Percentiles rank a stretch among this genome's conserved stretches.
Evolutionary conservation across 192 early-diverging fungal genomes (phyloP).

Genomic region (Gryganskiella cystojenkinii): DNA sequence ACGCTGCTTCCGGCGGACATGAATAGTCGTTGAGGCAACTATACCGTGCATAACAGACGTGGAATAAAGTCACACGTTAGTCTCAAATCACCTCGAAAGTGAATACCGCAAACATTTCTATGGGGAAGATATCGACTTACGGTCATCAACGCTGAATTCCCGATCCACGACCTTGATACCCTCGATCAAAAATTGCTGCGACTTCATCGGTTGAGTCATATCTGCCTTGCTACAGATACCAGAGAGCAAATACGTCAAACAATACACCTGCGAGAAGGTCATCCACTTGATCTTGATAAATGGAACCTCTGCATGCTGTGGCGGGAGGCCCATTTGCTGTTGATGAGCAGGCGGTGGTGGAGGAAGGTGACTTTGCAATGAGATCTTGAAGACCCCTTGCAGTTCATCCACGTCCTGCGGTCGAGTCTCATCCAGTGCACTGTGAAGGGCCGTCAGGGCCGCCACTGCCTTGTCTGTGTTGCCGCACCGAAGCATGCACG

Average conservation of each 20-base stretch:
- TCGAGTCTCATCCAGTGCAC: conserved; percentile 23
- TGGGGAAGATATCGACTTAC: conserved; percentile 8
- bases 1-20: conserved; percentile 31
- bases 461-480: conserved; percentile 8
- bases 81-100: background rate
- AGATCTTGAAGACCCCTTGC: conserved; percentile 33
- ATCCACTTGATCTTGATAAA: conserved; percentile 44
- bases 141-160: conserved; percentile 39
- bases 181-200: conserved; percentile 35
- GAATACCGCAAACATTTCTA: background rate
- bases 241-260: conserved; percentile 46
- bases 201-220: conserved; percentile 43
- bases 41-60: too few relatives aligned
- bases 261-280: conserved; percentile 52
- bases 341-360: background rate
- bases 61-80: background rate
- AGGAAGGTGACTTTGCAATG: conserved; percentile 1
- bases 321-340: background rate
- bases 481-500: conserved; percentile 41
- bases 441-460: conserved; percentile 23
- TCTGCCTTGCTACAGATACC: conserved; percentile 54
- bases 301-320: background rate
- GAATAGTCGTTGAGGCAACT: conserved; percentile 20
- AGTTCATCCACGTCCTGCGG: conserved; percentile 27
- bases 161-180: conserved; percentile 50